These are phyloP conservation scores for Melampsora medusae DNA, from an alignment of 1,284 basidiomycete genomes.

Conservation along the genomic window DNA sequence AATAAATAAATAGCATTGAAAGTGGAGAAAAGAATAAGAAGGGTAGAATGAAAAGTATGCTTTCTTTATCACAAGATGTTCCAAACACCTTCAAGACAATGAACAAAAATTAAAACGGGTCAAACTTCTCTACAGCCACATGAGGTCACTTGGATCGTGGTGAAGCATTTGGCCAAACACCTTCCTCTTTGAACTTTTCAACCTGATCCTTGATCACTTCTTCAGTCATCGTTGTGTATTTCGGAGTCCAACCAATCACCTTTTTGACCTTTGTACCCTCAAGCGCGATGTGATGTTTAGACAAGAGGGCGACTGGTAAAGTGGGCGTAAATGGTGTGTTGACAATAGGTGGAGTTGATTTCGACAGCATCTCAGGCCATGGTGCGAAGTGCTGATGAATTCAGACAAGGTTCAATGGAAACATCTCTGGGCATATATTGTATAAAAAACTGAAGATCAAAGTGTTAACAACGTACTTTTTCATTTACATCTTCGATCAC, in stretches of 20 bases:
- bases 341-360: slow-evolving; percentile 70
- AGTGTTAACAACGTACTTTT: slow-evolving; percentile 12
- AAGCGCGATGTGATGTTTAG: slow-evolving; percentile 61
- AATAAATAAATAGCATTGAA: too few relatives aligned
- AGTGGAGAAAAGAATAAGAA: too few relatives aligned
- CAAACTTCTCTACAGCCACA: neutral
- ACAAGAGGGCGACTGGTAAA: slow-evolving; percentile 63
- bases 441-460: neutral
- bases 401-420: neutral
- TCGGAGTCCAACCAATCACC: slow-evolving; percentile 47
- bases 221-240: slow-evolving; percentile 46
- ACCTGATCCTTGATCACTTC: slow-evolving; percentile 46
- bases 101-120: slow-evolving; percentile 40
- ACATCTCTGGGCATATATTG: neutral
- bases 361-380: slow-evolving; percentile 78
- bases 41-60: too few relatives aligned
- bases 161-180: slow-evolving; percentile 48
- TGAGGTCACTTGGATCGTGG: slow-evolving; percentile 40
- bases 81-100: too few relatives aligned
- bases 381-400: slow-evolving; percentile 65
- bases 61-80: too few relatives aligned
- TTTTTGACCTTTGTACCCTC: slow-evolving; percentile 70
- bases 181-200: slow-evolving; percentile 46
- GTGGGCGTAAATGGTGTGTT: slow-evolving; percentile 77
- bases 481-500: slow-evolving; percentile 44